Conservation (phyloP, 2,329 filamentous ascomycete genomes). For the Didymosphaeria variabile region DNA sequence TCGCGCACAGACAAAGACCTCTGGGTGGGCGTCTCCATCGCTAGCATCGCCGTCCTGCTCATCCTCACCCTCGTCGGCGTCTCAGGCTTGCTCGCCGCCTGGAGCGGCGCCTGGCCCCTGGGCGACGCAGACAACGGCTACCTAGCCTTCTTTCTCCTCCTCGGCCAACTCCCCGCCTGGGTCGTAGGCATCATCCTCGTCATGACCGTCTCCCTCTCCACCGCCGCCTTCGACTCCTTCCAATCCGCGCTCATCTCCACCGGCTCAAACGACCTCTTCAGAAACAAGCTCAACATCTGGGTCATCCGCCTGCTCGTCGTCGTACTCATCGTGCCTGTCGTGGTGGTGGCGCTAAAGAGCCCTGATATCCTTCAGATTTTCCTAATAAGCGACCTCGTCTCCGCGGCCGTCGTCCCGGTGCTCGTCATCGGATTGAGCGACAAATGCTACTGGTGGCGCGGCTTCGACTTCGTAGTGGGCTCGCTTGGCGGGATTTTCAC, state of each 20-base stretch:
- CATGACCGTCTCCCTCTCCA: slow-evolving; percentile 80
- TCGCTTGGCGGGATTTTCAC: slow-evolving; percentile 80
- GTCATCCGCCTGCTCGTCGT: slow-evolving; percentile 75
- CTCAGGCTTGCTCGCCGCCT: slow-evolving; percentile 78
- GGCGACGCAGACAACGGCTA: slow-evolving; percentile 69
- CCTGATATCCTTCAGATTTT: slow-evolving; percentile 83
- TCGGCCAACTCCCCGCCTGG: slow-evolving; percentile 77
- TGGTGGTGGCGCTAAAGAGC: slow-evolving; percentile 77
- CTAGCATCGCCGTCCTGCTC: slow-evolving; percentile 68
- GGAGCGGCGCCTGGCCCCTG: slow-evolving; percentile 77
- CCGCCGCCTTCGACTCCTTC: slow-evolving; percentile 80
- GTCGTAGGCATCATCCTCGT: slow-evolving; percentile 83
- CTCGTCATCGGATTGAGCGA: slow-evolving; percentile 76
- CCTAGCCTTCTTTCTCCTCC: slow-evolving; percentile 77
- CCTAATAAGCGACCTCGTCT: slow-evolving; percentile 81
- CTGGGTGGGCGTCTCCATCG: slow-evolving; percentile 76
- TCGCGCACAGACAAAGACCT: slow-evolving; percentile 81
- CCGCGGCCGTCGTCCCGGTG: slow-evolving; percentile 77
- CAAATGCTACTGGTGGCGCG: slow-evolving; percentile 74
- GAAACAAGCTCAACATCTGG: slow-evolving; percentile 81
- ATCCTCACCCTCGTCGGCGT: slow-evolving; percentile 77
- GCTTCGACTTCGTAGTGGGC: slow-evolving; percentile 81
- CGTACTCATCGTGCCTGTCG: slow-evolving; percentile 75
- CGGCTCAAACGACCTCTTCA: slow-evolving; percentile 83
- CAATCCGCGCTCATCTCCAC: slow-evolving; percentile 88